A percentile compares a stretch with the other conserved stretches of the same genome.
Evolutionary conservation across 805 yeast species (phyloP).

Genomic region (Metschnikowia rubicola): DNA sequence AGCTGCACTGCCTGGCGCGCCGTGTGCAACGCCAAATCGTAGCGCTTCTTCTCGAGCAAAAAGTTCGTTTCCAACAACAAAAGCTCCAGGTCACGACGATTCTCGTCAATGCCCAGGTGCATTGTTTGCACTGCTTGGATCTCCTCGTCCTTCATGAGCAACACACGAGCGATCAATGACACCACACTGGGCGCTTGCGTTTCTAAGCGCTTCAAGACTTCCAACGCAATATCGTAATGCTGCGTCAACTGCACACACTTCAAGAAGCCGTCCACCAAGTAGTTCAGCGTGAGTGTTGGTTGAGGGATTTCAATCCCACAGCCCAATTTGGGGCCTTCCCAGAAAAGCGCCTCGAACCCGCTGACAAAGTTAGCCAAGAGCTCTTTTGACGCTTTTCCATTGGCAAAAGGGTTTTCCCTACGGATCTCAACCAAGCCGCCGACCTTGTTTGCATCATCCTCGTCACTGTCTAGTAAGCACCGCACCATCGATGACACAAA

Average conservation of each 20-base stretch:
- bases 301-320: conserved; percentile 62
- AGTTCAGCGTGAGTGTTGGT: conserved; percentile 61
- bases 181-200: conserved; percentile 54
- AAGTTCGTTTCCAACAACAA: conserved; percentile 56
- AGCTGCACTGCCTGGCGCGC: conserved; percentile 65
- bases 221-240: conserved; percentile 56
- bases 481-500: conserved; percentile 72
- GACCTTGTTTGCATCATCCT: conserved; percentile 56
- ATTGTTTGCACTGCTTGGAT: conserved; percentile 52
- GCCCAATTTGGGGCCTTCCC: conserved; percentile 66
- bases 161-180: conserved; percentile 52
- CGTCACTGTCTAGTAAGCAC: conserved; percentile 61
- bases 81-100: conserved; percentile 55
- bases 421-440: conserved; percentile 79
- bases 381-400: conserved; percentile 42
- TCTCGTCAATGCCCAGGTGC: conserved; percentile 45
- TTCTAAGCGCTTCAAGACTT: conserved; percentile 51
- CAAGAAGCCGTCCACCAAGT: conserved; percentile 72
- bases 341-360: conserved; percentile 65
- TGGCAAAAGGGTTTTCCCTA: conserved; percentile 69
- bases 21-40: conserved; percentile 55
- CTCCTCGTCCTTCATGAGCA: conserved; percentile 55
- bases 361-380: conserved; percentile 47
- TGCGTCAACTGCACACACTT: conserved; percentile 64
- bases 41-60: conserved; percentile 48